Conservation (phyloP, 805 yeast species). For the Saccharomycopsis sp. region DNA sequence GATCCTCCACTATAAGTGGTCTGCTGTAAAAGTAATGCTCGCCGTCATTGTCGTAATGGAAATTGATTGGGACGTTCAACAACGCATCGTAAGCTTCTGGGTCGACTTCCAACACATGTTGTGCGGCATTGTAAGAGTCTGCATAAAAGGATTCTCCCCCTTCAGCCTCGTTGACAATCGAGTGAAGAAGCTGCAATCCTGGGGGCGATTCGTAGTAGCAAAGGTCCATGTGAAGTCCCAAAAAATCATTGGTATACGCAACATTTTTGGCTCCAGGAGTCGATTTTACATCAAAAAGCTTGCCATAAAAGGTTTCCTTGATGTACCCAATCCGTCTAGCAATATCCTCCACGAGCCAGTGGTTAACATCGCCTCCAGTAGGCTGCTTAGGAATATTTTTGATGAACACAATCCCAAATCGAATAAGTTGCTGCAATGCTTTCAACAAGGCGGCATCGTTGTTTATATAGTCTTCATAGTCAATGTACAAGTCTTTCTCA, state of each 20-base stretch:
- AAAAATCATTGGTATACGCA: conserved; percentile 56
- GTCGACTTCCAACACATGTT: conserved; percentile 44
- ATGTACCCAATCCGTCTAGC: conserved; percentile 59
- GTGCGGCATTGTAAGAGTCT: conserved; percentile 62
- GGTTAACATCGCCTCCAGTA: conserved; percentile 23
- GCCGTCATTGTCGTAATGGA: conserved; percentile 56
- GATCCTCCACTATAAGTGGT: conserved; percentile 23
- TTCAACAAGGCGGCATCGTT: conserved; percentile 31
- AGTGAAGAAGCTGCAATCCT: conserved; percentile 65
- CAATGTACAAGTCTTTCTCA: conserved; percentile 18
- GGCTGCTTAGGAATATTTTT: conserved; percentile 43
- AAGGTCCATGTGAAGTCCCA: conserved; percentile 74
- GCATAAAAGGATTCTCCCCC: conserved; percentile 64
- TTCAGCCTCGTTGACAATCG: conserved; percentile 39
- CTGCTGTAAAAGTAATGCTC: conserved; percentile 55
- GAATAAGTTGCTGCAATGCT: conserved; percentile 41
- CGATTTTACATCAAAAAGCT: conserved; percentile 57
- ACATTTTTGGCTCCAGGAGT: conserved; percentile 54
- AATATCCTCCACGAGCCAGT: conserved; percentile 35
- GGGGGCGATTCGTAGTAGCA: conserved; percentile 77
- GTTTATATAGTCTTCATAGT: conserved; percentile 37
- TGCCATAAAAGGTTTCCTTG: conserved; percentile 65
- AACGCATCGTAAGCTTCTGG: conserved; percentile 60
- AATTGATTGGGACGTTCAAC: conserved; percentile 54
- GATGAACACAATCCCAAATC: conserved; percentile 51